These are phyloP conservation scores for Blastobotrys indianensis DNA, from an alignment of 1,139 yeast species.

Conservation along the genomic window DNA sequence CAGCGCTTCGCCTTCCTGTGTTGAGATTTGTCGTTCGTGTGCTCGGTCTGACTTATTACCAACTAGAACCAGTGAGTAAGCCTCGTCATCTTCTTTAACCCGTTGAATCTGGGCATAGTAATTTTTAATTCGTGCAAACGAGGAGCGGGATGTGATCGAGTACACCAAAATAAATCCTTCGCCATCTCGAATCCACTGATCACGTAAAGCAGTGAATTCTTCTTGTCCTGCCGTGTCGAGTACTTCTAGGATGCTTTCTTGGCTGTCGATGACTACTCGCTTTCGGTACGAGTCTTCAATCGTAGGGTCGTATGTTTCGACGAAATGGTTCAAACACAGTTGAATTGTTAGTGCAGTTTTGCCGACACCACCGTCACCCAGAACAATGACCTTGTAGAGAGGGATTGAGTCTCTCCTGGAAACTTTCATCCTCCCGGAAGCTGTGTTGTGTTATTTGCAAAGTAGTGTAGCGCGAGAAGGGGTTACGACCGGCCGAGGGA, in stretches of 20 bases:
- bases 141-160: conserved; percentile 81
- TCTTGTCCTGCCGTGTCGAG: conserved; percentile 98
- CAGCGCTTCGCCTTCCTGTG: conserved; percentile 71
- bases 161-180: conserved; percentile 88
- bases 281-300: conserved; percentile 95
- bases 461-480: no score
- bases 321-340: conserved; percentile 58
- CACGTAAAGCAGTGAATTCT: conserved; percentile 94
- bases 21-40: conserved; percentile 70
- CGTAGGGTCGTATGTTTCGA: conserved; percentile 95
- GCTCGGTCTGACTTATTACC: conserved; percentile 54
- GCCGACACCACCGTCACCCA: conserved; percentile 98
- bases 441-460: no score
- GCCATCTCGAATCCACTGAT: conserved; percentile 86
- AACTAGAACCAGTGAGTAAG: conserved; percentile 36
- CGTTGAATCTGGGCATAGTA: conserved; percentile 84
- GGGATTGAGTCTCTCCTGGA: conserved; percentile 27
- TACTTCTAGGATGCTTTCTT: conserved; percentile 86
- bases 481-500: no score
- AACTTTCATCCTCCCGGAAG: conserved; percentile 11
- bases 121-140: conserved; percentile 74
- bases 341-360: conserved; percentile 92
- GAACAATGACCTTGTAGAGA: conserved; percentile 74
- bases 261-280: conserved; percentile 85
- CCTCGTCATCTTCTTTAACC: conserved; percentile 65